Conservation (phyloP, 140 eudicot genomes). For the Senecio squalidus region DNA sequence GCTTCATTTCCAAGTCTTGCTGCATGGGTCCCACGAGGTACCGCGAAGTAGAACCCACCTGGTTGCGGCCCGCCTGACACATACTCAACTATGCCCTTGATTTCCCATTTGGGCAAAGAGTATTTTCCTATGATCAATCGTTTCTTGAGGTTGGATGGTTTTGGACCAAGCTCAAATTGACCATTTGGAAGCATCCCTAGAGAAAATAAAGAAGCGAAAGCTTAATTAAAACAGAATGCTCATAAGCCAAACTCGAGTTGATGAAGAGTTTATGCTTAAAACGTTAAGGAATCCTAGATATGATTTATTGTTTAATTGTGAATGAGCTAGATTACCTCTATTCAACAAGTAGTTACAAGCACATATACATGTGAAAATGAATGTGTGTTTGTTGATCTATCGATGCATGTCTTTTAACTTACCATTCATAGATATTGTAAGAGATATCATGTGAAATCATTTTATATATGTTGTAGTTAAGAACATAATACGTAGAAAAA, state of each 20-base stretch:
- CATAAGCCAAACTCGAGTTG: too few relatives aligned
- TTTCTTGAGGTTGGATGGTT: conserved; percentile 53
- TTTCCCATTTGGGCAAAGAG: conserved; percentile 77
- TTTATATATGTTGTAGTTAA: background rate
- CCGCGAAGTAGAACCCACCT: conserved; percentile 65
- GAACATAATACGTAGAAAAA: background rate
- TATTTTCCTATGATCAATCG: conserved; percentile 51
- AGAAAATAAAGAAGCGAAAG: background rate
- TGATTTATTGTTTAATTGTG: too few relatives aligned
- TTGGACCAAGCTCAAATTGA: conserved; percentile 59
- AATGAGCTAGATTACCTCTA: too few relatives aligned
- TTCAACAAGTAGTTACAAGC: too few relatives aligned
- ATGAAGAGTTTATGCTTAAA: background rate
- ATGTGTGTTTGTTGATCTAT: too few relatives aligned
- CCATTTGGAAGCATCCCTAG: conserved; percentile 62
- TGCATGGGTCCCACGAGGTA: conserved; percentile 79
- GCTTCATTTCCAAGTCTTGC: conserved; percentile 72
- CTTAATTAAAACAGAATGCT: background rate
- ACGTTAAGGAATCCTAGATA: too few relatives aligned
- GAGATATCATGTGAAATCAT: background rate
- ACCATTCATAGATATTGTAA: too few relatives aligned
- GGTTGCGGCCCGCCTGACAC: conserved; percentile 81
- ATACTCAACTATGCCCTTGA: conserved; percentile 61
- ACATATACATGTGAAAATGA: too few relatives aligned
- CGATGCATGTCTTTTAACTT: too few relatives aligned